Base-by-base conservation (phyloP, 2,329 filamentous ascomycete species). In the Fusarium sp. region DNA sequence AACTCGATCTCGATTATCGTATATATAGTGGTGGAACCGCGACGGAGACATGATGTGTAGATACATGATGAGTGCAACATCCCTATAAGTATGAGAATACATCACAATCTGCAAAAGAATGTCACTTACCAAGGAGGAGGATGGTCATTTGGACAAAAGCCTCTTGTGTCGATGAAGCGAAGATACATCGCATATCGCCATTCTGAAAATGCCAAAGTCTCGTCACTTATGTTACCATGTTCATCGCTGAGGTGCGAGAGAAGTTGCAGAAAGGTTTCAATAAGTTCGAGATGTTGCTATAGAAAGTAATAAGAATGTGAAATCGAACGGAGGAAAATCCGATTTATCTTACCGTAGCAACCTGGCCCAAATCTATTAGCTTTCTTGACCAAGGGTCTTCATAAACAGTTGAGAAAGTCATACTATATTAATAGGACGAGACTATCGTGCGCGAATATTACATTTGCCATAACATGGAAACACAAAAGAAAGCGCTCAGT, bases 21-120 rank as follows among this genome's bases (percentile, higher is more conserved):
- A 44, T 5, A 43, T 23, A 4, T 62, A 62, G 3, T 44, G 58
- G 5, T 62, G 44, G 8, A 53, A 61, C 1, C 44, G 26, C 3
- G 31, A 23, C 0, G 58, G 56, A 0, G 38, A 62, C 3, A 62
- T 18, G 56, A 62, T 61, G 15, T 62, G 58, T 4, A 62, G 26
- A 12, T 61, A 62, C 58, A 62, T 60, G 0, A 61, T 24, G 2
- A 62, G 56, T 11, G 58, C 58, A 24, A 62, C 56, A 3, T 62
- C 58, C 58, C 58, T 62, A 3, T 1, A 2, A 3, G 2, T 5
- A 10, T 62, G 1, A 21, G 31, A 16, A 16, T 18, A 15, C 11
- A 5, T 33, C 31, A 33, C 3, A 8, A 18, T 2, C 5, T 8
- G 3, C 12, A 3, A 12, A 11, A 1, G 4, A 2, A 10, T 10